Evolutionary conservation across 257 asterid genomes (phyloP).

Genomic region (Thymus mandschuricus): DNA sequence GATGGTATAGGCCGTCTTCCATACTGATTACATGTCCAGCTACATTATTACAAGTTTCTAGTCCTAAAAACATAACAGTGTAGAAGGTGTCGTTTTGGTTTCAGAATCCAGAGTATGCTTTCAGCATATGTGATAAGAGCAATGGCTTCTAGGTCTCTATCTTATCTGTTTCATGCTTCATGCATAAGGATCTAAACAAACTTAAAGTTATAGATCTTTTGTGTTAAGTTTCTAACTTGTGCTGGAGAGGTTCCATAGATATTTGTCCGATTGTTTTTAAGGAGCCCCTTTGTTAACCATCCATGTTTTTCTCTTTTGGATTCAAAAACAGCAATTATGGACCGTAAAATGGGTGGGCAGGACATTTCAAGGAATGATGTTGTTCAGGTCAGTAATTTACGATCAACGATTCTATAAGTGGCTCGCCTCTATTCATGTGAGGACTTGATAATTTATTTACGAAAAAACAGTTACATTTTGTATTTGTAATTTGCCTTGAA

Average conservation of each 20-base stretch:
- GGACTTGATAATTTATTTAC: not conserved
- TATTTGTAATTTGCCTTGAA: constrained; percentile 10
- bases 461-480: constrained; percentile 14
- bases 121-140: not conserved
- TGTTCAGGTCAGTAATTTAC: constrained; percentile 67
- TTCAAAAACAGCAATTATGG: constrained; percentile 75
- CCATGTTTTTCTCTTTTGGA: constrained; percentile 33
- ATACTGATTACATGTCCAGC: not conserved
- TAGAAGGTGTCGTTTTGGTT: constrained; percentile 19
- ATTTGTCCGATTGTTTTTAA: constrained; percentile 26
- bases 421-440: constrained; percentile 22
- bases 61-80: not conserved
- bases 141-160: not conserved
- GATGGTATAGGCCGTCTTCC: not conserved
- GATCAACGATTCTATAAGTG: not conserved
- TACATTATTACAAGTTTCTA: not conserved
- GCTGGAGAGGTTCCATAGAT: constrained; percentile 16
- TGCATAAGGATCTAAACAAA: constrained; percentile 1
- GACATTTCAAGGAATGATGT: constrained; percentile 76
- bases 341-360: constrained; percentile 79
- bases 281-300: constrained; percentile 31
- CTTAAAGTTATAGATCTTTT: constrained; percentile 11
- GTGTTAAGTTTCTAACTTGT: constrained; percentile 2
- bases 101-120: constrained; percentile 13
- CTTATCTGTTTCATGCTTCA: constrained; percentile 8